These are phyloP conservation scores for Crassisporium funariophilum DNA, from an alignment of 768 basidiomycete species.

Conservation along the genomic window DNA sequence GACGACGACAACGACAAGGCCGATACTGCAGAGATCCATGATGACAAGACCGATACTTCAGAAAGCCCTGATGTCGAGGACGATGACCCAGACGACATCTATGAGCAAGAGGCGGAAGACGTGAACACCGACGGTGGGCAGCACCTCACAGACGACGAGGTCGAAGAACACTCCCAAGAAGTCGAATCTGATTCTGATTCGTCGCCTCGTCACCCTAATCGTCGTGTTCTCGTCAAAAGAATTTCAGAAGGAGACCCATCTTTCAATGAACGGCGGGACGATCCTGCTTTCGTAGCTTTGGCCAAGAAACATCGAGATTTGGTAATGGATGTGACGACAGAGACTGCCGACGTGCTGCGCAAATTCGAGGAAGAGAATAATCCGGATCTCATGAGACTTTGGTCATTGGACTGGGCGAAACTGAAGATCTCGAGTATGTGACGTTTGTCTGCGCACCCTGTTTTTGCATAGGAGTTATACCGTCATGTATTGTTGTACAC, in stretches of 20 bases:
- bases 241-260: background rate
- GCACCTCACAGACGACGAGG: background rate
- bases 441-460: background rate
- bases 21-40: background rate
- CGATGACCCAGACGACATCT: background rate
- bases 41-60: background rate
- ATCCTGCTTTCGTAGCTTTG: slow-evolving; percentile 9
- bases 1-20: slow-evolving; percentile 2
- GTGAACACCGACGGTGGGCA: background rate
- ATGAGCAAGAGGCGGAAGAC: background rate
- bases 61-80: background rate
- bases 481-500: no score
- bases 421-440: background rate
- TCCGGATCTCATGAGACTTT: slow-evolving; percentile 25
- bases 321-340: slow-evolving; percentile 7
- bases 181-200: background rate
- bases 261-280: slow-evolving; percentile 4
- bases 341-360: slow-evolving; percentile 23
- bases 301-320: slow-evolving; percentile 13
- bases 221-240: background rate
- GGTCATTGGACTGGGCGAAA: slow-evolving; percentile 19
- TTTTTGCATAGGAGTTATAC: no score
- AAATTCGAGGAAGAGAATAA: slow-evolving; percentile 28
- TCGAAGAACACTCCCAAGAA: slow-evolving; percentile 5
- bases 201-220: background rate